Evolutionary conservation across 108 stramenopile species (phyloP).

Genomic region (Stephanodiscus triporus): DNA sequence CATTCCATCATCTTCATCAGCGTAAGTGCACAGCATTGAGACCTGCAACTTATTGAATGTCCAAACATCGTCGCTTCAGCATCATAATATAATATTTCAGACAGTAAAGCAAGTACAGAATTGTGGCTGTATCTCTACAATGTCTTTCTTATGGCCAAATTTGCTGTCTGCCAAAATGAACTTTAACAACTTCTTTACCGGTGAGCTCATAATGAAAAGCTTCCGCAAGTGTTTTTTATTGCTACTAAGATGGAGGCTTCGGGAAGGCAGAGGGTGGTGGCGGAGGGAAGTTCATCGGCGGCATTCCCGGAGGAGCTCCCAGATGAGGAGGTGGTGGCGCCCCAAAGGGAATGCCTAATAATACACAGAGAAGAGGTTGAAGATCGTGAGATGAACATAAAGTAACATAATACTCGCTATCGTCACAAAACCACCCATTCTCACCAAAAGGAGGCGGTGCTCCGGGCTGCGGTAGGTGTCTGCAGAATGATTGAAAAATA

Average conservation of each 20-base stretch:
- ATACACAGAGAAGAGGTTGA: conserved; percentile 2
- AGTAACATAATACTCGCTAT: no score
- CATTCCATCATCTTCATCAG: no score
- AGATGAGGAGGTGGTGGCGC: conserved; percentile 22
- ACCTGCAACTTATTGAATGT: no score
- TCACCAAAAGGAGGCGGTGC: conserved; percentile 16
- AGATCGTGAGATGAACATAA: neutral
- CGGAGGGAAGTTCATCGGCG: conserved; percentile 25
- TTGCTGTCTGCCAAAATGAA: no score
- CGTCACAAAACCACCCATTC: neutral
- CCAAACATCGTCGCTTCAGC: no score
- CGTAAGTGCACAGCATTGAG: no score
- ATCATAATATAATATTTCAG: no score
- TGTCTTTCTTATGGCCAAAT: no score
- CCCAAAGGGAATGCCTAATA: neutral
- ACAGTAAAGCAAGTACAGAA: no score
- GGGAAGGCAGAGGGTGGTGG: conserved; percentile 20
- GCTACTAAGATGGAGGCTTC: conserved; percentile 13
- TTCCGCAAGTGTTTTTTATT: no score
- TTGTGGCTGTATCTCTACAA: no score
- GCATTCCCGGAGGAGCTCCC: conserved; percentile 9
- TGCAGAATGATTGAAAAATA: neutral
- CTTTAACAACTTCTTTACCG: neutral
- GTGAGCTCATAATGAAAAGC: conserved; percentile 13
- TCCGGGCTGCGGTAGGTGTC: neutral